These are phyloP conservation scores for Penicillium sp. DNA, from an alignment of 2,329 filamentous ascomycete genomes.

Conservation along the genomic window DNA sequence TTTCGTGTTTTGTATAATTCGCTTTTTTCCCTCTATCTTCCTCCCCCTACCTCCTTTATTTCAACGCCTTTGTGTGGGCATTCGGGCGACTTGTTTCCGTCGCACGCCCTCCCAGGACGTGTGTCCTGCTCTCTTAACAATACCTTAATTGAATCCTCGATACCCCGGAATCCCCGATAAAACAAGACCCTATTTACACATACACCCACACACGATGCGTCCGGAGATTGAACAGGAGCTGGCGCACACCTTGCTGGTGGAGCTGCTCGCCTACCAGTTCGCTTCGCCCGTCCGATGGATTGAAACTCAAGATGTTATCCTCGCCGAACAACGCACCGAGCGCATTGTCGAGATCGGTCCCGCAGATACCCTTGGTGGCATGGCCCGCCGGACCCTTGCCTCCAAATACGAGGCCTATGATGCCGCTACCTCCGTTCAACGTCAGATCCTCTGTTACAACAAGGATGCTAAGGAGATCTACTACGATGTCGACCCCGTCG, in stretches of 20 bases:
- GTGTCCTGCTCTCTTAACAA: constrained; percentile 12
- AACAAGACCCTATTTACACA: neutral
- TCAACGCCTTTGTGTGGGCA: constrained; percentile 7
- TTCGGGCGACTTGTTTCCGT: constrained; percentile 14
- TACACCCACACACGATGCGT: constrained; percentile 65
- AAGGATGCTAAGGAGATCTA: constrained; percentile 99
- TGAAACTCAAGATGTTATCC: constrained; percentile 99
- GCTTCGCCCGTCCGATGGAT: constrained; percentile 99
- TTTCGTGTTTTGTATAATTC: constrained; percentile 15
- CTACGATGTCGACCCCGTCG: constrained; percentile 93
- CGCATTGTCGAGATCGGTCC: constrained; percentile 97
- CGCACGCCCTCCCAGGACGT: constrained; percentile 18
- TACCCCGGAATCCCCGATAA: constrained; percentile 15
- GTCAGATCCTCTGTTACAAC: constrained; percentile 98
- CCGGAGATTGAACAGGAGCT: constrained; percentile 99
- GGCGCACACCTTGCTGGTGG: constrained; percentile 94
- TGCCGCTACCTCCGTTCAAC: constrained; percentile 90
- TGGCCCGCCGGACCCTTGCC: constrained; percentile 93
- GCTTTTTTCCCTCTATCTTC: constrained; percentile 4
- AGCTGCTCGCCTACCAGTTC: constrained; percentile 98
- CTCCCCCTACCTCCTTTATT: neutral
- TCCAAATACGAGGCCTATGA: constrained; percentile 99
- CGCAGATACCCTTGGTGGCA: constrained; percentile 92
- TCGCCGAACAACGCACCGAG: constrained; percentile 93
- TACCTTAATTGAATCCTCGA: constrained; percentile 17